These are phyloP conservation scores for Citrus inodora DNA, from an alignment of 345 rosid species.

Conservation along the genomic window DNA sequence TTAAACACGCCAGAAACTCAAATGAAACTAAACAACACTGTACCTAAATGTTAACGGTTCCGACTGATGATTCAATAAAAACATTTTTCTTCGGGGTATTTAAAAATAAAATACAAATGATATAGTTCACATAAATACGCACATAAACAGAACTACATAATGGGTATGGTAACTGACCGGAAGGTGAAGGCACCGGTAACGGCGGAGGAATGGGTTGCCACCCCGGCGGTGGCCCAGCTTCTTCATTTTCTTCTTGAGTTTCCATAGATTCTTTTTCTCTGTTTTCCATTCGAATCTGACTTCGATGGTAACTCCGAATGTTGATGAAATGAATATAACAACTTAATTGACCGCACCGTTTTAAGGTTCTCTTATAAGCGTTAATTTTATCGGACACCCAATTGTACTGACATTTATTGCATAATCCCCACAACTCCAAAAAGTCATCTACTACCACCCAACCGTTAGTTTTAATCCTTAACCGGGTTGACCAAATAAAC, in stretches of 20 bases:
- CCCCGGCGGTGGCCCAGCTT: slow-evolving; percentile 12
- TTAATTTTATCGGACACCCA: no score
- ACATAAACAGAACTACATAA: not conserved
- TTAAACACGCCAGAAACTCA: not conserved
- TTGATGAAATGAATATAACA: no score
- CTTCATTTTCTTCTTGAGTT: not conserved
- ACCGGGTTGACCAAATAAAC: no score
- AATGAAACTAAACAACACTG: not conserved
- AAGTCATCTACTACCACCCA: no score
- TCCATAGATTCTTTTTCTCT: not conserved
- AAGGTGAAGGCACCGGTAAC: not conserved
- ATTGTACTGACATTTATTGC: no score
- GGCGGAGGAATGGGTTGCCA: slow-evolving; percentile 11
- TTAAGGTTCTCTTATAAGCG: not conserved
- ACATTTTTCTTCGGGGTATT: not conserved
- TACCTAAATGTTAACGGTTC: not conserved
- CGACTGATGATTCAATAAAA: not conserved
- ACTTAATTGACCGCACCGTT: not conserved
- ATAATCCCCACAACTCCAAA: no score
- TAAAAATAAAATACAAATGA: not conserved
- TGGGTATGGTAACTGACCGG: not conserved
- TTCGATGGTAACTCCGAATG: not conserved
- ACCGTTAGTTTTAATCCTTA: no score
- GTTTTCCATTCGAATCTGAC: slow-evolving; percentile 4
- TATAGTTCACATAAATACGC: not conserved